A percentile compares a stretch with the other conserved stretches of the same genome.
Evolutionary conservation across 768 basidiomycete species (phyloP).

Genomic region (Boletus reticuloceps): DNA sequence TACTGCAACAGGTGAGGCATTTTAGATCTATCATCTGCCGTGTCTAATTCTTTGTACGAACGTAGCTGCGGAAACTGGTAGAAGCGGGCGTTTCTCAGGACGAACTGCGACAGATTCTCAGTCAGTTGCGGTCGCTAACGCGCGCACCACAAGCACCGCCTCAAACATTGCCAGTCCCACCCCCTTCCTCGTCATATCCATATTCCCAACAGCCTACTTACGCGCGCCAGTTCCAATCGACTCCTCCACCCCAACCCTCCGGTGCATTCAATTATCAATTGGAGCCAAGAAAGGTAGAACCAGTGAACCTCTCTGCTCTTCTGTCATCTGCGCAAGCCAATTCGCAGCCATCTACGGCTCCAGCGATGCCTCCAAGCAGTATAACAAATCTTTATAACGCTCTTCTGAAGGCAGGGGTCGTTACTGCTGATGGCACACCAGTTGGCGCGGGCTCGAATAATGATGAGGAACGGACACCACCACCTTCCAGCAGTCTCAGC

Average conservation of each 20-base stretch:
- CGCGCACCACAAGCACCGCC: constrained; percentile 38
- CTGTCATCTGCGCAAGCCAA: constrained; percentile 25
- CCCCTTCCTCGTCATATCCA: constrained; percentile 22
- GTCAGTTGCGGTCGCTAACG: constrained; percentile 63
- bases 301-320: constrained; percentile 29
- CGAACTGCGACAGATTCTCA: constrained; percentile 73
- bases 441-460: constrained; percentile 41
- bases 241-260: constrained; percentile 32
- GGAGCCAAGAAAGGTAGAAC: constrained; percentile 29
- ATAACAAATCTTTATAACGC: constrained; percentile 63
- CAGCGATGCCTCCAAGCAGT: constrained; percentile 31
- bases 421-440: constrained; percentile 54
- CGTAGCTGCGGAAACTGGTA: constrained; percentile 66
- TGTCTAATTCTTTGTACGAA: constrained; percentile 4
- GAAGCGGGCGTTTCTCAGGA: constrained; percentile 79
- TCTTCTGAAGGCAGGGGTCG: constrained; percentile 77
- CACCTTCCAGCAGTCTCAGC: constrained; percentile 35
- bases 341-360: constrained; percentile 21
- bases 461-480: constrained; percentile 27
- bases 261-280: constrained; percentile 26
- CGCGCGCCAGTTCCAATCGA: constrained; percentile 25
- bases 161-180: constrained; percentile 32
- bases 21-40: background rate
- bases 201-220: constrained; percentile 34
- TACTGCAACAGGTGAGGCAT: constrained; percentile 73